Evolutionary conservation across 2,329 filamentous ascomycete species (phyloP), one percentile per base, ranked within the genome.

Genomic region (Thielaviopsis ethacetica): DNA sequence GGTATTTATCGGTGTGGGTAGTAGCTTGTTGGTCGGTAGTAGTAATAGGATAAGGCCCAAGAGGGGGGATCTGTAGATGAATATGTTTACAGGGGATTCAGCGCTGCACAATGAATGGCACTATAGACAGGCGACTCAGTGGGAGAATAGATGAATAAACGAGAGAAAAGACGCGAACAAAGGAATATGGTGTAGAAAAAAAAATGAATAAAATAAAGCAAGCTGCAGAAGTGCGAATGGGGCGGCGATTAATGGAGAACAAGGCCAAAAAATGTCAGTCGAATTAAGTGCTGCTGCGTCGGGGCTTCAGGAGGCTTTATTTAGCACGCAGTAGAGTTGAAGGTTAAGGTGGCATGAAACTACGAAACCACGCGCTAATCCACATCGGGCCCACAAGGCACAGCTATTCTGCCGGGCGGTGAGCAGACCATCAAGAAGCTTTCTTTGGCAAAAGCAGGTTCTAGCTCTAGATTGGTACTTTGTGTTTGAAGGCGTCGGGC

Each of bases 291-390:
- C 34, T 27, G 38, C 26, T 17, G 57, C 50, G 24, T 27, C 53
- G 34, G 59, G 61, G 58, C 63, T 67, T 70, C 68, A 73, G 71
- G 71, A 70, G 67, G 68, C 63, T 63, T 61, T 63, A 65, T 56
- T 5, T 44, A 44, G 30, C 38, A 44, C 17, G 7, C 7, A 53
- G 12, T 27, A 64, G 65, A 63, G 66, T 64, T 67, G 64, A 65
- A 64, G 38, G 63, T 65, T 71, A 67, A 72, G 70, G 71, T 73
- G 72, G 71, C 71, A 73, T 73, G 70, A 69, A 70, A 56, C 61
- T 54, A 53, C 56, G 70, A 69, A 70, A 56, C 61, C 54, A 53
- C 56, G 59, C 67, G 66, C 71, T 73, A 73, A 62, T 56, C 71
- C 66, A 2, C 15, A 68, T 71, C 63, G 30, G 67, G 65, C 26